These are phyloP conservation scores for Plasmodiophora brassicae DNA, from an alignment of 208 protist genomes.

Conservation along the genomic window DNA sequence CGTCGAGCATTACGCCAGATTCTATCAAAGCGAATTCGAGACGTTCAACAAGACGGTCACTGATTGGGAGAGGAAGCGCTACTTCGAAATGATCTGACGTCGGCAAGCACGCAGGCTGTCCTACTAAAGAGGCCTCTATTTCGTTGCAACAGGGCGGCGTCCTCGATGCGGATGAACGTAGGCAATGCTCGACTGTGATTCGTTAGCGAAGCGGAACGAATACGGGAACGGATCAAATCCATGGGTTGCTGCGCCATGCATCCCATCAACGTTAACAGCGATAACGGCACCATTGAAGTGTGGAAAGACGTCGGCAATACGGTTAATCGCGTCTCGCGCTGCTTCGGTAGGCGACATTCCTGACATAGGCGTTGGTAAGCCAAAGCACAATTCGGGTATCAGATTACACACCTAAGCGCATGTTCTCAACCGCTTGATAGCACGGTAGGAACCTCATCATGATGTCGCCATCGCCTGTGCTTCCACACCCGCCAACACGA, in stretches of 20 bases:
- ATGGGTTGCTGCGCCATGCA: background rate
- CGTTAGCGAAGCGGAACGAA: background rate
- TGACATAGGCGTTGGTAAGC: background rate
- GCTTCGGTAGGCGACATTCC: background rate
- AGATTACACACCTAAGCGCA: background rate
- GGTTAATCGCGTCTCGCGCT: background rate
- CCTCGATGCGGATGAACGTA: background rate
- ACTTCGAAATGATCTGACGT: constrained; percentile 36
- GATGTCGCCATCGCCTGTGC: background rate
- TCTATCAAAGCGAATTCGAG: constrained; percentile 20
- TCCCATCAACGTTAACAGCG: background rate
- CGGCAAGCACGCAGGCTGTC: background rate
- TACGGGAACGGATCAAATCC: background rate
- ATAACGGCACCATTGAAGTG: background rate
- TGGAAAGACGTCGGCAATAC: background rate
- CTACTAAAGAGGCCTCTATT: no score
- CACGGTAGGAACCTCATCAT: background rate
- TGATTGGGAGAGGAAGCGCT: constrained; percentile 27
- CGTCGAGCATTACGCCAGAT: constrained; percentile 32
- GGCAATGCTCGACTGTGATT: background rate
- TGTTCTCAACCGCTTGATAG: background rate
- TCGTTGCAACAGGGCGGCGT: no score
- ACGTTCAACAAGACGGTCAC: background rate
- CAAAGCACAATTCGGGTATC: background rate
- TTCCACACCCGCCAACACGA: background rate